Evolutionary conservation across 768 basidiomycete species (phyloP).

Genomic region (Lactifluus volemus): DNA sequence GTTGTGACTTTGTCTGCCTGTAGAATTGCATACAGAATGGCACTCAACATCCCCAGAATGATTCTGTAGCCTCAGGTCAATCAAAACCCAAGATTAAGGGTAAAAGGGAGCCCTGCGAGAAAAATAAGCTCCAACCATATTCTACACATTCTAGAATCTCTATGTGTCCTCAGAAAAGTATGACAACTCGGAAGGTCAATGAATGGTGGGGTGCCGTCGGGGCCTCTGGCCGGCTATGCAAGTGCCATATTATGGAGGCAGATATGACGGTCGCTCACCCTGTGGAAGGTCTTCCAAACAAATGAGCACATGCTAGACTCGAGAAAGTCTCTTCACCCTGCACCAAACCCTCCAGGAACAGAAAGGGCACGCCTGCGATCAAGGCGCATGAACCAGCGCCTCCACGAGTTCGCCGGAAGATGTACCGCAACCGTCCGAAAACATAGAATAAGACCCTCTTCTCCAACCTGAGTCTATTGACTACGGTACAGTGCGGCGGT

Average conservation of each 20-base stretch:
- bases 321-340: background rate
- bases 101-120: background rate
- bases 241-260: background rate
- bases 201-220: background rate
- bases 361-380: background rate
- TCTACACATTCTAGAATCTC: background rate
- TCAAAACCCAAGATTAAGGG: background rate
- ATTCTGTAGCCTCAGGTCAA: background rate
- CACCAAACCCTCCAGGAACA: background rate
- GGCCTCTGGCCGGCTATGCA: background rate
- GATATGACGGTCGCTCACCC: background rate
- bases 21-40: too few relatives aligned
- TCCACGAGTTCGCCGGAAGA: constrained; percentile 10
- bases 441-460: background rate
- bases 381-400: background rate
- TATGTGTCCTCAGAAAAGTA: background rate
- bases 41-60: too few relatives aligned
- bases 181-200: background rate
- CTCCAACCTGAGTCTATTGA: too few relatives aligned
- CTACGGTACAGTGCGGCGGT: too few relatives aligned
- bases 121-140: background rate
- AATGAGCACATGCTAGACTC: background rate
- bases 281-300: background rate
- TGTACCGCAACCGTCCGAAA: constrained; percentile 11
- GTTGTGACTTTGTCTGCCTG: too few relatives aligned